Evolutionary conservation across 164 flowering plant species (phyloP).

Genomic region (Saururus chinensis): DNA sequence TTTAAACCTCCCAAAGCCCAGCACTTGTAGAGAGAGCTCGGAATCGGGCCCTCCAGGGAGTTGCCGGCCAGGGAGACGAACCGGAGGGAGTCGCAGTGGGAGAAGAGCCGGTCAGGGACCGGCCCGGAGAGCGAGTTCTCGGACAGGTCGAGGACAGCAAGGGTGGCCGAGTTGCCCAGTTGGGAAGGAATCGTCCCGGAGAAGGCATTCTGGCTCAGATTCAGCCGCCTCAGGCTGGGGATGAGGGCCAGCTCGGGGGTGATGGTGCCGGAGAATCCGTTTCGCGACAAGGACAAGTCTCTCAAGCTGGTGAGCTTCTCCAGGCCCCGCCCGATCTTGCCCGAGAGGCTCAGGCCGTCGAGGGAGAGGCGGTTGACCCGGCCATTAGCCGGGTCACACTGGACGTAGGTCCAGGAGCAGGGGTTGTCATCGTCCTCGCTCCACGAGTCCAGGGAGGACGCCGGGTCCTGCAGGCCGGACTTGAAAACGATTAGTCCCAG

Average conservation of each 20-base stretch:
- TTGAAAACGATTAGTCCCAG: constrained; percentile 86
- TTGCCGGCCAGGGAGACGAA: constrained; percentile 45
- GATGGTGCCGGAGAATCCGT: constrained; percentile 51
- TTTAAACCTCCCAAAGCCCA: constrained; percentile 35
- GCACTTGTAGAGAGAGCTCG: constrained; percentile 32
- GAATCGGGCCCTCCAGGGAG: constrained; percentile 61
- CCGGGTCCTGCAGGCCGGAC: constrained; percentile 50
- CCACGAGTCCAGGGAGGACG: constrained; percentile 50
- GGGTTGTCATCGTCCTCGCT: constrained; percentile 70
- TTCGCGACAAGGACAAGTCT: constrained; percentile 41
- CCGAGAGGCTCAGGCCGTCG: constrained; percentile 51
- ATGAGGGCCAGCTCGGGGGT: constrained; percentile 26
- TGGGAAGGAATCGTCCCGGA: constrained; percentile 42
- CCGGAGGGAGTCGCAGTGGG: constrained; percentile 30
- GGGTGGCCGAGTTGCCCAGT: constrained; percentile 16
- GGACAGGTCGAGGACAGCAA: constrained; percentile 56
- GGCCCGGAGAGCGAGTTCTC: constrained; percentile 53
- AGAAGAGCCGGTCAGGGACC: constrained; percentile 44
- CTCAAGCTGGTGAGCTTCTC: constrained; percentile 42
- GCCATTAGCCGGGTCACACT: constrained; percentile 43
- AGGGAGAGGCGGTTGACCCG: constrained; percentile 44
- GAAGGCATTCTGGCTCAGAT: constrained; percentile 51
- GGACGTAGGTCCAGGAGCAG: constrained; percentile 60
- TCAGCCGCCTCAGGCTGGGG: constrained; percentile 27
- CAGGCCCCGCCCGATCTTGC: constrained; percentile 61